Conservation (phyloP, 352 stramenopile genomes). For the Globisporangium radiosum region DNA sequence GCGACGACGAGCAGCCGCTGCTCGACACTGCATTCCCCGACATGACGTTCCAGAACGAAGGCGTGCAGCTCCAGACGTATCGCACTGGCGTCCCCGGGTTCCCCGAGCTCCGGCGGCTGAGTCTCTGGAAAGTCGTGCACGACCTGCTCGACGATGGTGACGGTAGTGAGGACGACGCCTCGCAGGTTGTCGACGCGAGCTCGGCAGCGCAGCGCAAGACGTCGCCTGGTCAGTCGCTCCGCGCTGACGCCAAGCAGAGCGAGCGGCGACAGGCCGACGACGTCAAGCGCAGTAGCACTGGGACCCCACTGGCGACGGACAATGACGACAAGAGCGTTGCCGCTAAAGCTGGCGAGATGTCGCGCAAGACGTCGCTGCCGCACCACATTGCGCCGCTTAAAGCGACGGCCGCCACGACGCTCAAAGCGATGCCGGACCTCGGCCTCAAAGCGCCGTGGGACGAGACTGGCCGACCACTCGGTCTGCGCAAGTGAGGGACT, state of each 20-base stretch:
- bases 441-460: conserved; percentile 77
- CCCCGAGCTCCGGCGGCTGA: conserved; percentile 58
- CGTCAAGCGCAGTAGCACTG: conserved; percentile 24
- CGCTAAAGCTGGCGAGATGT: conserved; percentile 26
- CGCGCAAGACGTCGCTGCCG: conserved; percentile 61
- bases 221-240: conserved; percentile 12
- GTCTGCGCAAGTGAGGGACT: conserved; percentile 45
- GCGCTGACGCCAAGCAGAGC: conserved; percentile 46
- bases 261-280: conserved; percentile 55
- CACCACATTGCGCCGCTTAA: conserved; percentile 80
- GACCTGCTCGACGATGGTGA: conserved; percentile 43
- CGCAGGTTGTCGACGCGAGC: conserved; percentile 20
- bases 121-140: conserved; percentile 76
- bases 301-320: background rate
- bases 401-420: conserved; percentile 27
- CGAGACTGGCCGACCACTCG: conserved; percentile 58
- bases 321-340: conserved; percentile 21
- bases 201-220: conserved; percentile 10
- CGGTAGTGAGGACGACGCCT: conserved; percentile 21
- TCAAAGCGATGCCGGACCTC: conserved; percentile 64
- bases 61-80: conserved; percentile 82
- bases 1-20: conserved; percentile 86
- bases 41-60: conserved; percentile 85
- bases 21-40: conserved; percentile 93
- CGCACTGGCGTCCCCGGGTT: conserved; percentile 60